Evolutionary conservation across 2,329 filamentous ascomycete species (phyloP).

Genomic region (Trichoderma sp.): DNA sequence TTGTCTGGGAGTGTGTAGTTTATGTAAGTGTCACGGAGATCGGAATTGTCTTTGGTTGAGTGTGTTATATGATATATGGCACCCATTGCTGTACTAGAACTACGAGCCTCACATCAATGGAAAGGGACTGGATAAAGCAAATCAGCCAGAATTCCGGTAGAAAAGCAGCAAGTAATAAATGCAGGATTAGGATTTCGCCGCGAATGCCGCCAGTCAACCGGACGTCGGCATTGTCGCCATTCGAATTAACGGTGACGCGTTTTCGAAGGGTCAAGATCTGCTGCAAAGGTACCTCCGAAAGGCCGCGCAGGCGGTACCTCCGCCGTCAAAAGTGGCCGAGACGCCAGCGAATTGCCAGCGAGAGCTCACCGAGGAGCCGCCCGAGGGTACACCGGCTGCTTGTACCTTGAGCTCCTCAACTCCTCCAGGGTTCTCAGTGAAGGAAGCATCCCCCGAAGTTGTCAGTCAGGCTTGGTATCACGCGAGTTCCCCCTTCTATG

Average conservation of each 20-base stretch:
- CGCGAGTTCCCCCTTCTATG: neutral
- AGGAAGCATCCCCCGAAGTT: neutral
- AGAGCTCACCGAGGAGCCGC: neutral
- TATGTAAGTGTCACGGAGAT: neutral
- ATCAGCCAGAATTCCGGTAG: neutral
- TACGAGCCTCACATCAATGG: neutral
- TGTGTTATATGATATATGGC: neutral
- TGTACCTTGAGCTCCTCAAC: neutral
- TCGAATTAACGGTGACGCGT: neutral
- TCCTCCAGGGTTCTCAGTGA: no score
- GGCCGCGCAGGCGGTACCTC: neutral
- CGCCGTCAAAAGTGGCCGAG: neutral
- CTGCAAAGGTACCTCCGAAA: neutral
- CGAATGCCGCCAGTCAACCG: neutral
- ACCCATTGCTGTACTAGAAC: neutral
- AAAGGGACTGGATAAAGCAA: neutral
- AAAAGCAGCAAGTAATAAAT: no score
- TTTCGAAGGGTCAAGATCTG: neutral
- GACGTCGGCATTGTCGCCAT: slow-evolving; percentile 8
- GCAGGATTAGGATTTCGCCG: neutral
- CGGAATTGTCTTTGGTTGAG: neutral
- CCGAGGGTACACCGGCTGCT: neutral
- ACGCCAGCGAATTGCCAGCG: neutral
- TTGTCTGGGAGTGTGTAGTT: neutral
- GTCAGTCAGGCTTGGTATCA: neutral